Base-by-base conservation (phyloP, 192 early-diverging fungal species). In the Coemansia sp. region DNA sequence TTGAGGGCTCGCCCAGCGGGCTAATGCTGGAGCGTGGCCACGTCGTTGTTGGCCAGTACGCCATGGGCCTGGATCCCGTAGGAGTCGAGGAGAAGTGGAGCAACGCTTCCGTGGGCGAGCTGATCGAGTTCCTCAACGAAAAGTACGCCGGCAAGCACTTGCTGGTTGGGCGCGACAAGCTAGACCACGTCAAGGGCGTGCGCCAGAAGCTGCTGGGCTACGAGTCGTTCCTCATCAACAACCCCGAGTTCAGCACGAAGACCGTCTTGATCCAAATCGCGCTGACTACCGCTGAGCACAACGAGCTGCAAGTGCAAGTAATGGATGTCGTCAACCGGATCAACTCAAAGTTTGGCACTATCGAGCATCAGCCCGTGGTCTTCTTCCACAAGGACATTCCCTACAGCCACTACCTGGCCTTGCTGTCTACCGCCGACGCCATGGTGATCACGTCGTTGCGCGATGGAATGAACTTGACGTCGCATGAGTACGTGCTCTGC, bases 391-490 rank as follows among this genome's bases (percentile, higher is more conserved):
- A 96, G 77, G 89, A 96, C 64, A 89, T 99, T 34, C 90, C 95
- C 33, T 90, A 89, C 68, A 88, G 88, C 61, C 94, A 99, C 64
- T 99, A 98, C 66, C 83, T 91, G 43, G 95, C 94, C 0, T 83
- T 99, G 36, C 76, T 99, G 21, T 89, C 87, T 14, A 85, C 89
- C 1, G 97, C 97, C 1, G 94, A 98, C 66, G 85, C 91, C 14
- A 93, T 91, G 61, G 76, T 99, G 10, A 94, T 98, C 37, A 96
- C 95, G 1, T 86, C 91, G 36, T 81, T 98, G 21, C 88, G 97
- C 21, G 97, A 99, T 66, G 97, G 95, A 31, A 98, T 99, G 97
- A 98, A 98, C 77, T 86, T 94, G 33, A 96, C 94, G 3, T 92
- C 90, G 5, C 95, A 98, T 63, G 94, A 97, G 75, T 97, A 90